These are phyloP conservation scores for Ilex asprella DNA, from an alignment of 257 asterid species.

Conservation along the genomic window DNA sequence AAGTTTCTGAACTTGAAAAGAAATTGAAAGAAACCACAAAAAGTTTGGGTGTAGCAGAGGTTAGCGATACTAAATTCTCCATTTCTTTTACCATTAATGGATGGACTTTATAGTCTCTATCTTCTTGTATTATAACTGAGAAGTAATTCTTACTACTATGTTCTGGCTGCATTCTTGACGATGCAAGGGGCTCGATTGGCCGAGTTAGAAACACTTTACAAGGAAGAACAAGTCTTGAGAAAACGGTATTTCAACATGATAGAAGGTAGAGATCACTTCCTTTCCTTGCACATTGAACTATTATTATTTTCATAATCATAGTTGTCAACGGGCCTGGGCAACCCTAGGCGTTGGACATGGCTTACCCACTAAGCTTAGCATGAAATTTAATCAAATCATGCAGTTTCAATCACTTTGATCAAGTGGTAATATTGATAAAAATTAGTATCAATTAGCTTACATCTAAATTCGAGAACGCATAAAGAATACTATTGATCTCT, in stretches of 20 bases:
- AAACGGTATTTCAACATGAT: constrained; percentile 87
- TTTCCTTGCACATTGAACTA: background rate
- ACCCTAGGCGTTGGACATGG: too few species aligned
- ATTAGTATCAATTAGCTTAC: too few species aligned
- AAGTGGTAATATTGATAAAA: too few species aligned
- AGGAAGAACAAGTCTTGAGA: constrained; percentile 85
- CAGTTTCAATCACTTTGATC: too few species aligned
- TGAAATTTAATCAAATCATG: too few species aligned
- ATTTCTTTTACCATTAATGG: background rate
- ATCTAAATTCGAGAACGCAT: too few species aligned
- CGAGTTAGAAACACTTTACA: constrained; percentile 89
- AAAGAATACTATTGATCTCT: too few species aligned
- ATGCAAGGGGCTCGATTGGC: constrained; percentile 96
- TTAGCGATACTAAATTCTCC: background rate
- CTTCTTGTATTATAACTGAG: too few species aligned
- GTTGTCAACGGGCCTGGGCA: too few species aligned
- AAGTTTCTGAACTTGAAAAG: constrained; percentile 68
- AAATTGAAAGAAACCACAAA: constrained; percentile 52
- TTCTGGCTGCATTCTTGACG: constrained; percentile 68
- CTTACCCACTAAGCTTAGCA: too few species aligned
- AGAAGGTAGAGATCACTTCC: constrained; percentile 50
- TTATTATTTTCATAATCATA: background rate
- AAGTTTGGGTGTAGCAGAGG: constrained; percentile 39
- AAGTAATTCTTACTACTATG: too few species aligned
- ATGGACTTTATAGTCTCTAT: background rate